Evolutionary conservation across 768 basidiomycete genomes (phyloP).

Genomic region (Glaciozyma martinii): DNA sequence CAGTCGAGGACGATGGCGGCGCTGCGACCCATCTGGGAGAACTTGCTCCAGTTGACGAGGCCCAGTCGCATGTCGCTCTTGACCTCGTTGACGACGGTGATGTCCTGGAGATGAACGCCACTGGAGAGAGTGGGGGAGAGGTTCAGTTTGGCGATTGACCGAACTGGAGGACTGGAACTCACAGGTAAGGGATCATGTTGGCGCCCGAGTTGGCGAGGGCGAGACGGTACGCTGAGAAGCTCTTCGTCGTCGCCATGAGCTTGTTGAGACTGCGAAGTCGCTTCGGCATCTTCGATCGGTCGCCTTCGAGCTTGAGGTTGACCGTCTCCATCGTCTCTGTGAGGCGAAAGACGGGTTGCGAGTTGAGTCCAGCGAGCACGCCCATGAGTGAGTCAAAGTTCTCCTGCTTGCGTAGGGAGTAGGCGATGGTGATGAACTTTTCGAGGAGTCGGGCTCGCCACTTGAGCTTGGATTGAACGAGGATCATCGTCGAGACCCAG

Average conservation of each 20-base stretch:
- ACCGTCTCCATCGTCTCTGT: constrained; percentile 69
- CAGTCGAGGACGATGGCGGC: constrained; percentile 54
- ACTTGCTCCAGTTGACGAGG: constrained; percentile 92
- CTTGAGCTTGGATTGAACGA: constrained; percentile 72
- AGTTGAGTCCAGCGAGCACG: constrained; percentile 86
- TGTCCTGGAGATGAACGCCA: constrained; percentile 83
- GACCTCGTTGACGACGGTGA: constrained; percentile 76
- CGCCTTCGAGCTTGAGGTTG: constrained; percentile 54
- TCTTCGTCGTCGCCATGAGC: constrained; percentile 67
- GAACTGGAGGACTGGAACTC: constrained; percentile 16
- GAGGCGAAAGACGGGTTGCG: constrained; percentile 61
- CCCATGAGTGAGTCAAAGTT: constrained; percentile 91
- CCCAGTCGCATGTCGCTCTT: constrained; percentile 64
- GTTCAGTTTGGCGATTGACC: background rate
- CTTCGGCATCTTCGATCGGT: constrained; percentile 49
- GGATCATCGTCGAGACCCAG: constrained; percentile 84
- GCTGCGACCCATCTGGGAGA: constrained; percentile 81
- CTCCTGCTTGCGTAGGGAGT: constrained; percentile 66
- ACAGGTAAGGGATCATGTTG: constrained; percentile 68
- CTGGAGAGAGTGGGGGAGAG: constrained; percentile 42
- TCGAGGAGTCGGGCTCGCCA: constrained; percentile 72
- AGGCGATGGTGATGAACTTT: constrained; percentile 76
- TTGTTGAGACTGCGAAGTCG: constrained; percentile 73
- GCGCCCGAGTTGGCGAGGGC: constrained; percentile 77
- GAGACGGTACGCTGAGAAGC: constrained; percentile 83